phyloP scores from a whole-genome alignment of 2,329 filamentous ascomycete species.

The Arthrobotrys sphaeroides region DNA sequence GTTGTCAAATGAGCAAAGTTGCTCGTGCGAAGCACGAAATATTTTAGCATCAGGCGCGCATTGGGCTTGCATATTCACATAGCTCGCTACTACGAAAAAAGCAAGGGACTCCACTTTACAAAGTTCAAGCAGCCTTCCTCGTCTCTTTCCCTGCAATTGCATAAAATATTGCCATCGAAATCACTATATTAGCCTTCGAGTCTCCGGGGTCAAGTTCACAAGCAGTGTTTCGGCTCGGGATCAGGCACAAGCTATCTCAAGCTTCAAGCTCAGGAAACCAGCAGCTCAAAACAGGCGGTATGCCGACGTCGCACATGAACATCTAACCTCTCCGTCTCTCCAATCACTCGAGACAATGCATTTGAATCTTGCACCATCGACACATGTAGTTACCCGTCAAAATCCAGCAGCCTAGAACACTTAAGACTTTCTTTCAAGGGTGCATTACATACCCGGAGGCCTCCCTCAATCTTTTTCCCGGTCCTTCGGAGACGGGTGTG shows the following conservation, averaged over 20 bases:
- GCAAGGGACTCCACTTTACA: constrained; percentile 5
- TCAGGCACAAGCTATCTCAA: not conserved
- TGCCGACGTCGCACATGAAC: constrained; percentile 7
- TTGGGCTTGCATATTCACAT: constrained; percentile 3
- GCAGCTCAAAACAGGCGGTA: constrained; percentile 14
- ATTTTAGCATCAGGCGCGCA: not conserved
- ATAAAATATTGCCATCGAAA: too few relatives aligned
- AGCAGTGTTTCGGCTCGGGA: constrained; percentile 12
- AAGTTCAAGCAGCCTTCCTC: not conserved
- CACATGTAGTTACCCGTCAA: constrained; percentile 3
- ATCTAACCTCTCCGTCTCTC: not conserved
- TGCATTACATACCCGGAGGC: not conserved
- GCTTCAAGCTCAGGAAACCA: not conserved
- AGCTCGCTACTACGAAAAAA: not conserved
- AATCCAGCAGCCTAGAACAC: constrained; percentile 21
- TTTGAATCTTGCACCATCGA: not conserved
- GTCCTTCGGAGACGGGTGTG: constrained; percentile 24
- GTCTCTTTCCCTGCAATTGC: not conserved
- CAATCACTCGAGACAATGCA: too few relatives aligned
- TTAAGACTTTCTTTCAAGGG: not conserved
- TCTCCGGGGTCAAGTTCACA: too few relatives aligned
- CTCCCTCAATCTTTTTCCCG: not conserved
- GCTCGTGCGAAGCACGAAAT: too few relatives aligned
- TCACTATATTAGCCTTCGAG: too few relatives aligned
- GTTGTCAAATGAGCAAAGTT: too few relatives aligned